Evolutionary conservation across 75 land plant species (phyloP), one percentile per base, ranked within the genome.

Genomic region (Sequoiadendron giganteum): DNA sequence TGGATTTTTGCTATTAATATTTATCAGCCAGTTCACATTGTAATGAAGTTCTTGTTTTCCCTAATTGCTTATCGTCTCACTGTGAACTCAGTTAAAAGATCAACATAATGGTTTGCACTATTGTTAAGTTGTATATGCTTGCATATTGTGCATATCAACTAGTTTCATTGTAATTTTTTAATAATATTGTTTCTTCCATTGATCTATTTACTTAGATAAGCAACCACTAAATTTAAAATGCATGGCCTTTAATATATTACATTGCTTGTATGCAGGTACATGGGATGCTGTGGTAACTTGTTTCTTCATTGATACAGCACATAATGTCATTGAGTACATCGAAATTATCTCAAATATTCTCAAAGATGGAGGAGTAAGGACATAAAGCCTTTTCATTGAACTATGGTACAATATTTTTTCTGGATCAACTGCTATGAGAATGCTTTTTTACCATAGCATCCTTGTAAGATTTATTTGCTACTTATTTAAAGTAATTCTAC

Each of bases 221-320:
- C 4, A 65, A 82, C 49, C n/a, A 18, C 30, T n/a, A 43, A 82
- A 28, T 82, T 82, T 82, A 10, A 82, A 32, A 82, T n/a, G 13
- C 52, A 34, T 30, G 25, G 45, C 10, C 43, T 32, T 34, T 47
- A 25, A 82, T 47, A 25, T 47, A n/a, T 82, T 47, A 25, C 58
- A 70, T 39, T 28, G 38, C 38, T 83, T 10, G 85, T 87, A 78
- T 91, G 89, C 95, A 97, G 99, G 94, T 42, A 77, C 90, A 36
- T 98, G 99, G 99, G 99, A 98, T 96, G 96, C 96, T 30, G 96
- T 98, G 82, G 98, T 92, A 52, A 95, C 99, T 45, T 98, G 99
- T 73, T 98, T 98, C 90, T 98, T 98, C 91, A 89, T 98, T 79
- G 99, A 98, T 91, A 98, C 99, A 19, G 99, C 98, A 52, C 99